These are phyloP conservation scores for Striga asiatica DNA, from an alignment of 257 asterid genomes.

Conservation along the genomic window DNA sequence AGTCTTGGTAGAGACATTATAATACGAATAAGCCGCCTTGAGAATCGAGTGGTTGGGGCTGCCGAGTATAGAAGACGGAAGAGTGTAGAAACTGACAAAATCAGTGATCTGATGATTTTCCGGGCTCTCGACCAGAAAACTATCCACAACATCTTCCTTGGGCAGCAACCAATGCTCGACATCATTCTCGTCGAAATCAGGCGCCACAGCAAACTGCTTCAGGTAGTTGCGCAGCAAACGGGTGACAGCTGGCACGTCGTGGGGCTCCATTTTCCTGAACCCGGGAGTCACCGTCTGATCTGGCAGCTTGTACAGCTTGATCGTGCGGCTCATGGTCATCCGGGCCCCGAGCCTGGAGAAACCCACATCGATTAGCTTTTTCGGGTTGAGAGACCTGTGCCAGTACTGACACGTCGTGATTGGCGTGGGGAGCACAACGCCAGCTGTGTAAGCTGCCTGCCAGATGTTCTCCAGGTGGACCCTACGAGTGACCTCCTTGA, in stretches of 20 bases:
- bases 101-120: conserved; percentile 34
- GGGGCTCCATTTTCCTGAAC: conserved; percentile 37
- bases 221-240: conserved; percentile 26
- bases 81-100: conserved; percentile 41
- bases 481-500: conserved; percentile 44
- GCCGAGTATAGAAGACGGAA: conserved; percentile 36
- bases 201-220: conserved; percentile 33
- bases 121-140: conserved; percentile 37
- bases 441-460: conserved; percentile 52
- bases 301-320: conserved; percentile 33
- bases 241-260: conserved; percentile 38
- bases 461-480: conserved; percentile 43
- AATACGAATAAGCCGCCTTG: conserved; percentile 42
- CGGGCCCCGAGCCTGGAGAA: conserved; percentile 44
- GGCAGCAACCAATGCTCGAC: conserved; percentile 51
- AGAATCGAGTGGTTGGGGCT: conserved; percentile 27
- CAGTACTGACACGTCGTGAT: conserved; percentile 36
- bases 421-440: conserved; percentile 42
- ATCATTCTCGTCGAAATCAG: conserved; percentile 34
- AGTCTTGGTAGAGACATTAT: conserved; percentile 31
- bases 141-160: conserved; percentile 37
- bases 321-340: conserved; percentile 51
- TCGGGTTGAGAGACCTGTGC: conserved; percentile 41
- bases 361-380: conserved; percentile 46
- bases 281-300: conserved; percentile 29